phyloP scores from a whole-genome alignment of 805 yeast genomes.

The Starmerella lactis-condensi region DNA sequence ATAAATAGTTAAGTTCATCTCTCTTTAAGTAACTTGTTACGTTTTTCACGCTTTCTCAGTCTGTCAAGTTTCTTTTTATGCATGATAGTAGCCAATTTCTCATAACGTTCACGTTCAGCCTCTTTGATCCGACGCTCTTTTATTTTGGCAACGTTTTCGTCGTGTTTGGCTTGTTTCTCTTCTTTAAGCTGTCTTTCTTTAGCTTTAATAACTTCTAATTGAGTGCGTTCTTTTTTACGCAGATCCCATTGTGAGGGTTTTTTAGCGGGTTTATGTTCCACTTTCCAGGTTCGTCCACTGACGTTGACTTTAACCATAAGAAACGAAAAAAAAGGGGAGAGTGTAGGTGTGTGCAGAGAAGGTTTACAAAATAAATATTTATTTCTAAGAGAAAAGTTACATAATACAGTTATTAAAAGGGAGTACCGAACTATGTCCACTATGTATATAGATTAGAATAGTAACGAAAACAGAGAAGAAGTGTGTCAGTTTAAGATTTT shows the following conservation, averaged over 20 bases:
- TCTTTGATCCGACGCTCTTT: slow-evolving; percentile 63
- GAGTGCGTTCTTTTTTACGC: slow-evolving; percentile 45
- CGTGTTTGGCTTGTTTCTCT: slow-evolving; percentile 49
- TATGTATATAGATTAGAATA: no score
- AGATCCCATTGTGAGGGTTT: slow-evolving; percentile 40
- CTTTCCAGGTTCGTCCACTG: slow-evolving; percentile 25
- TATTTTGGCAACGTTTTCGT: slow-evolving; percentile 24
- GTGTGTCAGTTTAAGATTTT: no score
- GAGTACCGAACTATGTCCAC: no score
- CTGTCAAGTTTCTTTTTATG: slow-evolving; percentile 83
- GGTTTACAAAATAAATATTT: no score
- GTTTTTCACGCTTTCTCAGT: slow-evolving; percentile 75
- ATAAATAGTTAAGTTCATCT: slow-evolving; percentile 30
- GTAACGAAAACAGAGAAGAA: no score
- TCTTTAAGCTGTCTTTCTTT: slow-evolving; percentile 56
- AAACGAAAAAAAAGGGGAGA: no score
- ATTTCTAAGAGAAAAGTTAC: no score
- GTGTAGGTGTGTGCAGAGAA: no score
- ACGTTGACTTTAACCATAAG: slow-evolving; percentile 17
- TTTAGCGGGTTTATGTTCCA: slow-evolving; percentile 20
- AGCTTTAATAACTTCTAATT: slow-evolving; percentile 48
- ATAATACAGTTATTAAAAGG: no score
- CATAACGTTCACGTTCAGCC: slow-evolving; percentile 80
- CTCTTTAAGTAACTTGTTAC: slow-evolving; percentile 81
- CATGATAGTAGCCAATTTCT: slow-evolving; percentile 66